phyloP scores from a whole-genome alignment of 306 rosid genomes.

The Prunus davidiana region DNA sequence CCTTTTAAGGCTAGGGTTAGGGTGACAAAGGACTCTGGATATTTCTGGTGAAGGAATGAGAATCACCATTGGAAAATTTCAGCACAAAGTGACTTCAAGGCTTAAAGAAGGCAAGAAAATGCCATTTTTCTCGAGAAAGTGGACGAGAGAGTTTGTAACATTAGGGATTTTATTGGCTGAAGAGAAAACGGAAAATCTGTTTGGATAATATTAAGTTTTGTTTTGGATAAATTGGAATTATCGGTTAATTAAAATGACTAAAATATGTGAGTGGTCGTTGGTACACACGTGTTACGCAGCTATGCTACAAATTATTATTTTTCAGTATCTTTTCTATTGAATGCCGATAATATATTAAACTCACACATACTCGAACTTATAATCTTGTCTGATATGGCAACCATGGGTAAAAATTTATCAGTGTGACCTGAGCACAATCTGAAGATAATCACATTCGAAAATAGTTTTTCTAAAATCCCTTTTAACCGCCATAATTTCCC shows the following conservation, averaged over 20 bases:
- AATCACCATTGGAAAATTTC: conserved; percentile 48
- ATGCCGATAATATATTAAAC: no score
- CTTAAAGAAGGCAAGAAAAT: not conserved
- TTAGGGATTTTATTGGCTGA: conserved; percentile 13
- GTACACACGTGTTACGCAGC: not conserved
- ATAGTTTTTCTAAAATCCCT: no score
- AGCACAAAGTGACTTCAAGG: not conserved
- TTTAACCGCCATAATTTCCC: no score
- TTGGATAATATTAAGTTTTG: conserved; percentile 25
- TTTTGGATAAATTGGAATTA: conserved; percentile 28
- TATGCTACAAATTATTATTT: not conserved
- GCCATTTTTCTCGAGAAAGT: conserved; percentile 26
- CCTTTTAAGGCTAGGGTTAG: conserved; percentile 40
- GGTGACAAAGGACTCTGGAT: conserved; percentile 20
- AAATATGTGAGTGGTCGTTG: conserved; percentile 28
- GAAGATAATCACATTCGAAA: no score
- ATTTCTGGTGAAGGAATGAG: conserved; percentile 48
- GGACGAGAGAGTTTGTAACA: not conserved
- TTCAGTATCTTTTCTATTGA: no score
- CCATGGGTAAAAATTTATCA: no score
- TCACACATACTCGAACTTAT: no score
- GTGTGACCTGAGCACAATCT: no score
- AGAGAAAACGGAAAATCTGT: conserved; percentile 21
- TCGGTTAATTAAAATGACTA: conserved; percentile 12
- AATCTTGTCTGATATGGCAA: no score